Evolutionary conservation across 805 yeast genomes (phyloP), one percentile per base, ranked within the genome.

Genomic region (Yarrowia yakushimensis): DNA sequence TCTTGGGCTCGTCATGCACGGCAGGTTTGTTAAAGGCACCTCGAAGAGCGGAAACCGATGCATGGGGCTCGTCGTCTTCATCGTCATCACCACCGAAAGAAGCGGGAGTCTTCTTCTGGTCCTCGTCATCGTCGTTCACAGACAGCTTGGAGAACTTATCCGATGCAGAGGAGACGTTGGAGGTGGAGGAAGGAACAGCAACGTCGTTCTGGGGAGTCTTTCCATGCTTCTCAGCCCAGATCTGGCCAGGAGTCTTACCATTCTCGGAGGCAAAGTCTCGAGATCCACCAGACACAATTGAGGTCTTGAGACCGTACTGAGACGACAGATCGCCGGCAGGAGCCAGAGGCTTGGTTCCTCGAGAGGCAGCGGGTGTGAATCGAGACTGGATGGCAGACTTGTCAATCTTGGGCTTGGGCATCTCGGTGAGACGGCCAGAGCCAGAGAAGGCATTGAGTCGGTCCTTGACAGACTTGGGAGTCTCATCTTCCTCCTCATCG

Each of bases 201-300:
- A 52, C 59, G 33, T 52, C 59, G 8, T 73, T 68, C 25, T 70
- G 61, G 13, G 59, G 72, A 25, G 60, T 43, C 71, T 85, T 81
- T 52, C 90, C 96, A 71, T 86, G 84, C 76, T 86, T 88, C 72
- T 88, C 97, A 23, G 97, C 97, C 97, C 97, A 91, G 28, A 89
- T 69, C 76, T 91, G 97, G 28, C 97, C 97, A 23, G 97, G 97
- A 8, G 96, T 88, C 74, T 90, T 88, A 65, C 96, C 97, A 65
- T 80, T 82, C 65, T 82, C 82, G 61, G 86, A 76, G 65, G 82
- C 94, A 72, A 82, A 86, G 68, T 75, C 74, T 71, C 83, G 79
- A 28, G 83, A 79, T 55, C 84, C 76, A 39, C 90, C 93, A 61
- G 66, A 67, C 67, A 13, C 69, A 69, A 12, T 68, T 23, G 22